Base-by-base conservation (phyloP, 2,329 filamentous ascomycete genomes). In the Botrytis paeoniae region DNA sequence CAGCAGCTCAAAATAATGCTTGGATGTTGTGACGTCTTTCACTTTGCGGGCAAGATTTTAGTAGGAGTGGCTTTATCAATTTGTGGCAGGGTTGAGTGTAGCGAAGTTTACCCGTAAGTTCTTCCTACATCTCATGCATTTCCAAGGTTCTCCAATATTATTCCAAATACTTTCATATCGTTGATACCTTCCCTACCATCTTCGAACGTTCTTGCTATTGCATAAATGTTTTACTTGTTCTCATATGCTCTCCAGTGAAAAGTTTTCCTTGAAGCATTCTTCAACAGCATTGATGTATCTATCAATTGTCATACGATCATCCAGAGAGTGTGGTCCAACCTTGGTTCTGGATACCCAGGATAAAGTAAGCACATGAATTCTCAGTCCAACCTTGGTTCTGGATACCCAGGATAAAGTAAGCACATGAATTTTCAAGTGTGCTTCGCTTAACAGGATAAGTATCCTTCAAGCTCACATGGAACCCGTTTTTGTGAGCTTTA, bases 31-130 rank as follows among this genome's bases (percentile, higher is more conserved):
- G 65, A 69, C 65, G 48, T 69, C 65, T 69, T 57, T 12, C 35
- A 18, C 41, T 69, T 69, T 69, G 65, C n/a, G 48, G 65, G 48
- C n/a, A 68, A 20, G 35, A 68, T 32, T 41, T 57, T 20, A 25
- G 48, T 25, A 48, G 65, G 65, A 5, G 65, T 69, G 48, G 35
- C n/a, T 22, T 41, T 69, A 69, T 69, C 48, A 69, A 69, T 69
- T 39, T 57, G 9, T 18, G 48, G 48, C 45, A 37, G 35, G 65
- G 65, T 69, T 57, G 4, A 29, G 5, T 63, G 7, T 22, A 22
- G 35, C 45, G 45, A 54, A 35, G 29, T 64, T 63, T 39, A 29
- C 3, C 35, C 60, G 35, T 25, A n/a, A 0, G 8, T n/a, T 29
- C 16, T 7, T 29, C n/a, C 37, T 43, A 16, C 9, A 4, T 41